Conservation (phyloP, 305 asterid genomes). For the Fraxinus platypoda region DNA sequence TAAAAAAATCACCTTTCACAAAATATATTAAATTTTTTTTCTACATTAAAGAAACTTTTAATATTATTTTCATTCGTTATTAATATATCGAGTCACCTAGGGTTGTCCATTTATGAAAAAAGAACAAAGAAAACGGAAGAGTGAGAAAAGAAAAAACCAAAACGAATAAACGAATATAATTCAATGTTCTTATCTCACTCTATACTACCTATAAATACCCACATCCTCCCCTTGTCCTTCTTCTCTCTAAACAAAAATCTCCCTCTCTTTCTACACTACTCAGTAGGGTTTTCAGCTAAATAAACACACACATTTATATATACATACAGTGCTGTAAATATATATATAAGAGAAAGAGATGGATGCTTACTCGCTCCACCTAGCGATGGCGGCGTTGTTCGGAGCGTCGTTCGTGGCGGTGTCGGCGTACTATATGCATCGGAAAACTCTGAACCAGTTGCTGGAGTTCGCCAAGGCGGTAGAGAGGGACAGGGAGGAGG, state of each 20-base stretch:
- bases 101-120: background rate
- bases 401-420: slow-evolving; percentile 96
- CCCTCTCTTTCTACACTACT: slow-evolving; percentile 18
- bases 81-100: background rate
- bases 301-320: background rate
- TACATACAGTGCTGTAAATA: background rate
- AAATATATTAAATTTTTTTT: too few species aligned
- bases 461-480: slow-evolving; percentile 76
- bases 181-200: slow-evolving; percentile 13
- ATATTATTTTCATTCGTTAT: too few species aligned
- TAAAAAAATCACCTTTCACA: too few species aligned
- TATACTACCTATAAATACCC: slow-evolving; percentile 40
- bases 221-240: slow-evolving; percentile 28
- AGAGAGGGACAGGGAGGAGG: slow-evolving; percentile 65
- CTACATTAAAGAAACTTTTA: too few species aligned
- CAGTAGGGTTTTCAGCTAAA: slow-evolving; percentile 50
- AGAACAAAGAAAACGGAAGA: background rate
- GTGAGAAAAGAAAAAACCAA: background rate
- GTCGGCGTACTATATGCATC: slow-evolving; percentile 93
- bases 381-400: slow-evolving; percentile 93
- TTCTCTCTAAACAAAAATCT: slow-evolving; percentile 20
- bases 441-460: slow-evolving; percentile 80
- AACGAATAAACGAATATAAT: slow-evolving; percentile 29
- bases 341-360: slow-evolving; percentile 28
- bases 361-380: slow-evolving; percentile 77